These are phyloP conservation scores for Kandelia obovata DNA, from an alignment of 345 rosid genomes.

Conservation along the genomic window DNA sequence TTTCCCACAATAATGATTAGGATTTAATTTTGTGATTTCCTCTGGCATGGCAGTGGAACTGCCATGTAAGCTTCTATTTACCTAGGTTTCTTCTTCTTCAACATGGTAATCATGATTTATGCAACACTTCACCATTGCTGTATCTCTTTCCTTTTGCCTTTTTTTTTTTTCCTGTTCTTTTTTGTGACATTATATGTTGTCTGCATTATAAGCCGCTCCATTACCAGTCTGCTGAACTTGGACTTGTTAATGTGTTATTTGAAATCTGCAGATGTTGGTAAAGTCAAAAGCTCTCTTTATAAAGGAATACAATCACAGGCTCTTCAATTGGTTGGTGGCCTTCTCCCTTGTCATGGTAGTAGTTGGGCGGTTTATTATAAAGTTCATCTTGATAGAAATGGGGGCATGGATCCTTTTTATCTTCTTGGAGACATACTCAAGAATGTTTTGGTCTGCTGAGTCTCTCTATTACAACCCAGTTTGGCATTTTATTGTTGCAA, in stretches of 20 bases:
- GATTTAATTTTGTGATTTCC: too few species aligned
- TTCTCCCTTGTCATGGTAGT: conserved; percentile 96
- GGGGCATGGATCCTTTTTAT: conserved; percentile 92
- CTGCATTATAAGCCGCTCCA: background rate
- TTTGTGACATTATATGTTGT: background rate
- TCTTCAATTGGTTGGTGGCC: conserved; percentile 96
- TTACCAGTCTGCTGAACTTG: conserved; percentile 1
- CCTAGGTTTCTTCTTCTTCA: too few species aligned
- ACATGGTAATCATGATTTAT: too few species aligned
- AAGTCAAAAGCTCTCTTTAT: conserved; percentile 74
- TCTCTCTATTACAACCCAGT: conserved; percentile 88
- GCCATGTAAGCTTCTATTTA: too few species aligned
- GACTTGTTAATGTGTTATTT: background rate
- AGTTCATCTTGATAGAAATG: conserved; percentile 85
- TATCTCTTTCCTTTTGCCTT: background rate
- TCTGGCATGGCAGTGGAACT: too few species aligned
- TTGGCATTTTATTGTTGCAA: conserved; percentile 85
- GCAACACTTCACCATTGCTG: too few species aligned
- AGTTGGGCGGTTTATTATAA: conserved; percentile 82
- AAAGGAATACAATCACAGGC: conserved; percentile 91
- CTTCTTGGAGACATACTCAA: conserved; percentile 92
- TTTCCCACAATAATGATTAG: too few species aligned
- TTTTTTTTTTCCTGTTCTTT: background rate
- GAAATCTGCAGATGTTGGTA: conserved; percentile 70
- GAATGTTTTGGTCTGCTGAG: conserved; percentile 98